Evolutionary conservation across 805 yeast species (phyloP), one percentile per base, ranked within the genome.

Genomic region (Lachancea nothofagi): DNA sequence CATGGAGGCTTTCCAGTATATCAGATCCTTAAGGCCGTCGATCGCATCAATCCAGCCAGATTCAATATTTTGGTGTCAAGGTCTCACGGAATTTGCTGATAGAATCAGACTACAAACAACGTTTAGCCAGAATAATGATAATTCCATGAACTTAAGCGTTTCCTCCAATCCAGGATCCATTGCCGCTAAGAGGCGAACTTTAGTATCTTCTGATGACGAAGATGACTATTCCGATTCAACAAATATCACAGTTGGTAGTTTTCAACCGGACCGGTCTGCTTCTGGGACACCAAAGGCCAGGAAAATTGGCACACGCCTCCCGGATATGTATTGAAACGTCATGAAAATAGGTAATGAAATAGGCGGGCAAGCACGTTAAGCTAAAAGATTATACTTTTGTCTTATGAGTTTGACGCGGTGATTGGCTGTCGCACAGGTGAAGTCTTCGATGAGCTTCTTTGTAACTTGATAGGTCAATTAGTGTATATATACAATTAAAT

Each of bases 1-100:
- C 4, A 22, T 42, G 20, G 61, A 60, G n/a, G 62, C 60, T 3
- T 50, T 58, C 26, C 50, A 50, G 29, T 58, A 54, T 28, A 36
- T 60, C 17, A 59, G 54, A 34, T 50, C 49, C 7, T 34, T 58
- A 22, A 53, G 55, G 43, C 57, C 57, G 4, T 41, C 57, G 5
- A 44, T 49, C 22, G 38, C 37, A 12, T 49, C 42, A 14, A 24
- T 49, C 17, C 45, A 43, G 13, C 50, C 47, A 8, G 60, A 56
- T 20, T 42, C 41, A 10, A 42, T 55, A 7, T 48, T 43, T 29
- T 50, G 60, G 54, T 48, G 51, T 38, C 42, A 48, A 29, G 54
- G 57, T 2, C 31, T 57, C 8, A 31, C 49, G 5, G 48, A 42
- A n/a, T 57, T 50, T 29, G 46, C 48, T 19, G 57, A 57, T 36